These are phyloP conservation scores for Phytophthora hybrid DNA, from an alignment of 352 stramenopile species.

Conservation along the genomic window DNA sequence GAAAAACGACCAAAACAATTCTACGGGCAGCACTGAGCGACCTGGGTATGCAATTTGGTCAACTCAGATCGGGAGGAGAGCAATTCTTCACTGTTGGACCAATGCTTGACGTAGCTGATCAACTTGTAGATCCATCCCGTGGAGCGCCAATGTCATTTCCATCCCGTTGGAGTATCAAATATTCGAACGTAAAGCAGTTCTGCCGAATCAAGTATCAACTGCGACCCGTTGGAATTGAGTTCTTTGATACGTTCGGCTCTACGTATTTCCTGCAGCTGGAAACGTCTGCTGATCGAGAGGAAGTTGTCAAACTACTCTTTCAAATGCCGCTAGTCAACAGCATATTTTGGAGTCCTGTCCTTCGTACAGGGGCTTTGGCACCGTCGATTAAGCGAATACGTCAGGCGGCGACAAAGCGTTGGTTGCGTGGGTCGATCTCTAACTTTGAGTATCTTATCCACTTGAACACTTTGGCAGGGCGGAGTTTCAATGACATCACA, in stretches of 20 bases:
- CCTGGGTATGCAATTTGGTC: conserved; percentile 52
- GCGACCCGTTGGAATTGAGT: conserved; percentile 77
- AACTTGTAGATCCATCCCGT: neutral
- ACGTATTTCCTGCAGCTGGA: conserved; percentile 84
- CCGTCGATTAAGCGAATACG: conserved; percentile 78
- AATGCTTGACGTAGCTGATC: conserved; percentile 10
- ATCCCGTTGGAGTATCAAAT: conserved; percentile 71
- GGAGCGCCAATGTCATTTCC: neutral
- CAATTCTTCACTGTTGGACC: conserved; percentile 62
- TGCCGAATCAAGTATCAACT: conserved; percentile 85
- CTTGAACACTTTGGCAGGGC: conserved; percentile 95
- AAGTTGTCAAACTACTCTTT: conserved; percentile 76
- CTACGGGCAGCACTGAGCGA: conserved; percentile 65
- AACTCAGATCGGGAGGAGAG: conserved; percentile 42
- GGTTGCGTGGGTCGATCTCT: conserved; percentile 69
- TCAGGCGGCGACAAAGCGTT: conserved; percentile 75
- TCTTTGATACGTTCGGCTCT: conserved; percentile 72
- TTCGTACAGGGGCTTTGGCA: conserved; percentile 67
- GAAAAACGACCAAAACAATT: conserved; percentile 62
- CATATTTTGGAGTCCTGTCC: conserved; percentile 79
- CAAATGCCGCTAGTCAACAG: conserved; percentile 86
- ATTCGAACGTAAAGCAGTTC: conserved; percentile 75
- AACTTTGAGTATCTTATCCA: conserved; percentile 98
- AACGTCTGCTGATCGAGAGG: conserved; percentile 57
- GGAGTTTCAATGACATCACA: conserved; percentile 98